phyloP scores from a whole-genome alignment of 768 basidiomycete genomes.

The Boletellus emodensis region DNA sequence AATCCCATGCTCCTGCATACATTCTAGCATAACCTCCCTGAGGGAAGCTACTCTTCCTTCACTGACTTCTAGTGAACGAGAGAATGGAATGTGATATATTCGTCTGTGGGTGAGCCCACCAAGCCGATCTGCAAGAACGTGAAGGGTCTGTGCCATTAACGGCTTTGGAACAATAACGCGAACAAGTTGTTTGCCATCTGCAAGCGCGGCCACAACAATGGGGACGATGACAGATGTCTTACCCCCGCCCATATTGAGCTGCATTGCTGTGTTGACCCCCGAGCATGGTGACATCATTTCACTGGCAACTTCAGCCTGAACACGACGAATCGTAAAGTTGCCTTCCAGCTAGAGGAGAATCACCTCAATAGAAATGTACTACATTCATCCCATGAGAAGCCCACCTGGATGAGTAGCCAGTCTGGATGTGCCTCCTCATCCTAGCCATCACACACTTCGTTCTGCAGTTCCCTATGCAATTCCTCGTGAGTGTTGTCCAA shows the following conservation, averaged over 20 bases:
- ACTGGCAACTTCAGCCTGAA: slow-evolving; percentile 40
- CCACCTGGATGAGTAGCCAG: slow-evolving; percentile 1
- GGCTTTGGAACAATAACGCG: slow-evolving; percentile 46
- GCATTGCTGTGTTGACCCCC: slow-evolving; percentile 35
- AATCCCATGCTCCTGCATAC: slow-evolving; percentile 35
- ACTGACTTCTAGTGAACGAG: slow-evolving; percentile 30
- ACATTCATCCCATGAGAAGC: neutral
- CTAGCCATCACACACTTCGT: slow-evolving; percentile 1
- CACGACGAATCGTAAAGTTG: slow-evolving; percentile 39
- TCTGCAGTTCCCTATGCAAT: neutral
- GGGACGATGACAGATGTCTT: slow-evolving; percentile 46
- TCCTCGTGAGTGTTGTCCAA: neutral
- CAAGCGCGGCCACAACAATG: slow-evolving; percentile 36
- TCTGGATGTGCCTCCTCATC: neutral
- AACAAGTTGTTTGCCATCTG: slow-evolving; percentile 39
- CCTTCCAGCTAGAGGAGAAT: slow-evolving; percentile 38
- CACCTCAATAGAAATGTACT: neutral
- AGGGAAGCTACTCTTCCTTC: slow-evolving; percentile 22
- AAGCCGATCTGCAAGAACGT: slow-evolving; percentile 38
- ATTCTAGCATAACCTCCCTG: slow-evolving; percentile 22
- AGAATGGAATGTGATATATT: slow-evolving; percentile 46
- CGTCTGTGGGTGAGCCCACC: slow-evolving; percentile 41
- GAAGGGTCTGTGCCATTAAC: slow-evolving; percentile 42
- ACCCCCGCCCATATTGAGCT: slow-evolving; percentile 59
- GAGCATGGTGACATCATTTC: slow-evolving; percentile 43